Percentiles rank a stretch among this genome's conserved stretches.
These are phyloP conservation scores for Pseudohalonectria lignicola DNA, from an alignment of 2,329 filamentous ascomycete species.

Conservation along the genomic window DNA sequence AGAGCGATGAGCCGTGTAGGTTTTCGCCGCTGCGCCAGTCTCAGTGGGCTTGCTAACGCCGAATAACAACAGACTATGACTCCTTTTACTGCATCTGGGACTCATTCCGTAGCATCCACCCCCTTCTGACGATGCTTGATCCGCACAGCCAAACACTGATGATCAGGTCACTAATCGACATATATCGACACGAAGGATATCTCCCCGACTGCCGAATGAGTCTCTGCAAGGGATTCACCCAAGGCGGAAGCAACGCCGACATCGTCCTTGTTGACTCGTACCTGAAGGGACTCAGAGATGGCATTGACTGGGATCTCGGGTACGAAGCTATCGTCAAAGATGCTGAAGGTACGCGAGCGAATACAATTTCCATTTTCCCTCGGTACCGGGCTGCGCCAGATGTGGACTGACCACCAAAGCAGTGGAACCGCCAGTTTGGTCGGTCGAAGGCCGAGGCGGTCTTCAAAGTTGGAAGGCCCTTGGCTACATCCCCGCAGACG, in stretches of 20 bases:
- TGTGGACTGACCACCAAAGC: neutral
- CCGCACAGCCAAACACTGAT: constrained; percentile 47
- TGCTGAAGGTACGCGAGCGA: constrained; percentile 41
- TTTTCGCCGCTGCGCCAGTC: neutral
- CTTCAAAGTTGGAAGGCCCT: constrained; percentile 58
- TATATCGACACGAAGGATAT: constrained; percentile 53
- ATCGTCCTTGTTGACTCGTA: constrained; percentile 43
- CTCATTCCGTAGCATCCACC: constrained; percentile 50
- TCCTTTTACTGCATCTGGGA: constrained; percentile 42
- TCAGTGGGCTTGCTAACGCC: neutral
- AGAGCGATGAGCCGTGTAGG: constrained; percentile 2
- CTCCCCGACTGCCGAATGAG: constrained; percentile 60
- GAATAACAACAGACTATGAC: constrained; percentile 1
- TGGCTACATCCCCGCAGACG: constrained; percentile 56
- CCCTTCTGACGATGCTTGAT: constrained; percentile 52
- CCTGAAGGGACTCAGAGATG: constrained; percentile 43
- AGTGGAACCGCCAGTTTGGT: constrained; percentile 55
- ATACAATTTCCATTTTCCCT: too few species aligned
- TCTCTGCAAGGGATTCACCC: constrained; percentile 54
- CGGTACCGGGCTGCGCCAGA: too few species aligned
- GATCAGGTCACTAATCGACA: constrained; percentile 53
- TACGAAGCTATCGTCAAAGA: constrained; percentile 60
- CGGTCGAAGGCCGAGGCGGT: constrained; percentile 54
- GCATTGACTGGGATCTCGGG: constrained; percentile 51
- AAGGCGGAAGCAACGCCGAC: constrained; percentile 58